These are phyloP conservation scores for Globisporangium viniferum DNA, from an alignment of 352 stramenopile genomes.

Conservation along the genomic window DNA sequence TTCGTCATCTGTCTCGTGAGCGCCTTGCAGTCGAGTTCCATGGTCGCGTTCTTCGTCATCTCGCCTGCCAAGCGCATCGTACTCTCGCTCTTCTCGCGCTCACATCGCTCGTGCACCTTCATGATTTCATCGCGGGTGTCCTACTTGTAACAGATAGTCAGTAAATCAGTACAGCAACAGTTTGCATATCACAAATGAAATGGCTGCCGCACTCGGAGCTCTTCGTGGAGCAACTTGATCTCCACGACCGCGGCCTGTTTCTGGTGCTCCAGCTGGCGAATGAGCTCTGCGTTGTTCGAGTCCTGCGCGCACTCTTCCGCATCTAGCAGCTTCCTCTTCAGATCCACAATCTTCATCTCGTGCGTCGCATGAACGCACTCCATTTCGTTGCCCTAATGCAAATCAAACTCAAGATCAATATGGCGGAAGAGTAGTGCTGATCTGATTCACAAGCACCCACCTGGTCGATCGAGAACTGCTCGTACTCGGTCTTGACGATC, in stretches of 20 bases:
- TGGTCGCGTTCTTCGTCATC: constrained; percentile 30
- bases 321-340: constrained; percentile 48
- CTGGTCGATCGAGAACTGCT: constrained; percentile 78
- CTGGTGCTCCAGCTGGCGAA: constrained; percentile 58
- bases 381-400: constrained; percentile 55
- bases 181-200: neutral
- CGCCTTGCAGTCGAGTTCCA: constrained; percentile 65
- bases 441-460: constrained; percentile 16
- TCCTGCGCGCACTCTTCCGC: constrained; percentile 41
- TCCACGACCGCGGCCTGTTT: constrained; percentile 47
- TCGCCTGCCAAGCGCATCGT: constrained; percentile 52
- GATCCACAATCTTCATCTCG: constrained; percentile 48
- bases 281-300: constrained; percentile 32
- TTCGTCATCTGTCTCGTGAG: constrained; percentile 37
- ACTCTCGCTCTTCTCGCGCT: constrained; percentile 37
- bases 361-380: constrained; percentile 73
- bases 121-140: constrained; percentile 52
- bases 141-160: constrained; percentile 17
- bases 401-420: neutral
- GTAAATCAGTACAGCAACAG: neutral
- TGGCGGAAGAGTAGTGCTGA: neutral
- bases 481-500: constrained; percentile 82
- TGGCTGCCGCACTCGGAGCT: constrained; percentile 45
- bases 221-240: constrained; percentile 56
- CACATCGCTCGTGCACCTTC: constrained; percentile 25